Evolutionary conservation across 2,329 filamentous ascomycete species (phyloP).

Genomic region (Penicillium psychrosexuale): DNA sequence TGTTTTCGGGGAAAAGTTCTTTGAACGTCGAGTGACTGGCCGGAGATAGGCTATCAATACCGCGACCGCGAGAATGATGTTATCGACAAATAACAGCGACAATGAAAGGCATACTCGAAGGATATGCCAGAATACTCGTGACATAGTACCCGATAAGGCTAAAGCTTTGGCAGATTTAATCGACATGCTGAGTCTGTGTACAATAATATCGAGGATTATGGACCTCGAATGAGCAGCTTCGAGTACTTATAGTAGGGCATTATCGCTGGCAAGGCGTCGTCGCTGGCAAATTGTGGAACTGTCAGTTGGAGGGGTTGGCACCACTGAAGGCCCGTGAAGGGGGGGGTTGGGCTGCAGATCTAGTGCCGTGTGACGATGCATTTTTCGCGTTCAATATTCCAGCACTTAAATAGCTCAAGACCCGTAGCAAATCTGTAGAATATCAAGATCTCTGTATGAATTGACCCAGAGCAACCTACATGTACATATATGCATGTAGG

Average conservation of each 20-base stretch:
- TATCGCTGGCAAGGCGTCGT: not conserved
- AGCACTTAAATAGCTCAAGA: not conserved
- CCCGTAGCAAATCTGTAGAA: not conserved
- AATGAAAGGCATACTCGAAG: constrained; percentile 28
- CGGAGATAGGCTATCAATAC: constrained; percentile 29
- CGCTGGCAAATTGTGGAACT: not conserved
- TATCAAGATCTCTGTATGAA: not conserved
- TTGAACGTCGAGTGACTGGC: constrained; percentile 18
- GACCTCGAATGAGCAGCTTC: not conserved
- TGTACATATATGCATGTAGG: not conserved
- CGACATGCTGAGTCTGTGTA: constrained; percentile 9
- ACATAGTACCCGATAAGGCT: constrained; percentile 7
- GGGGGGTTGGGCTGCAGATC: constrained; percentile 7
- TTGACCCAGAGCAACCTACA: not conserved
- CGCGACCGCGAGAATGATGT: constrained; percentile 40
- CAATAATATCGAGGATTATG: not conserved
- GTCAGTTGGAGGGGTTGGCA: constrained; percentile 7
- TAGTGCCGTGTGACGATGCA: constrained; percentile 7
- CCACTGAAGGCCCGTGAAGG: not conserved
- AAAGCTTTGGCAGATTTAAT: constrained; percentile 13
- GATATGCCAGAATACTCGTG: constrained; percentile 23
- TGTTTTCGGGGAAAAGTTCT: constrained; percentile 48
- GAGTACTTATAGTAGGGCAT: not conserved
- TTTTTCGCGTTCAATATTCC: not conserved
- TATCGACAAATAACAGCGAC: constrained; percentile 50